Base-by-base conservation (phyloP, 2,329 filamentous ascomycete genomes). In the Apiospora malaysiana region DNA sequence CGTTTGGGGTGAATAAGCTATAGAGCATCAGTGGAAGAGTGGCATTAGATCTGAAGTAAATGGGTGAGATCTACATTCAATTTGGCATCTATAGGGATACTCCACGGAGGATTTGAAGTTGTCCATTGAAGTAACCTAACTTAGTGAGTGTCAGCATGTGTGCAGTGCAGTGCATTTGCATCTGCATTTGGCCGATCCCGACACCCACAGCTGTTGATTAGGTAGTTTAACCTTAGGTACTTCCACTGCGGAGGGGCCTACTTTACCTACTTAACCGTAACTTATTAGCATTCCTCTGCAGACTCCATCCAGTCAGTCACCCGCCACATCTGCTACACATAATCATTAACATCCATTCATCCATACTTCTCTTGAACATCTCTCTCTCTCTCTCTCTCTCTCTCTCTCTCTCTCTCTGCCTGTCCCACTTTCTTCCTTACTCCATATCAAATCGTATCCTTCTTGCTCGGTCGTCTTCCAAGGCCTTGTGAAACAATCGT, bases 291-390 rank as follows among this genome's bases (percentile, higher is more conserved):
- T 21, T 4, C 23, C 8, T n/a, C n/a, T 21, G 1, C 9, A 16
- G n/a, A 49, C n/a, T 12, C n/a, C n/a, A 4, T 8, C 47, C 47
- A 25, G 47, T 51, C 47, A 10, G 47, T 51, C 47, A 51, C 23
- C 23, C 47, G 47, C 47, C 47, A 51, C 47, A 51, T 27, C 47
- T 51, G 47, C 47, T 51, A 27, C 47, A 51, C 47, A 25, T 51
- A 12, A 45, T 45, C 43, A 32, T 32, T 32, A 32, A 32, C 32
- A 32, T 32, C 6, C 32, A 32, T 32, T 32, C 32, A 32, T 32
- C 32, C 32, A 32, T 32, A 32, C 32, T 32, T 32, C 32, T 32
- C 32, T 4, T 32, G 6, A 32, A 32, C 32, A 3, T 32, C 32
- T 32, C 32, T 32, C 32, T 32, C 6, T 46, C 45, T 45, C 43